A percentile compares a stretch with the other conserved stretches of the same genome.
These are phyloP conservation scores for Plasmodium vinckei DNA, from an alignment of 169 alveolate genomes.

Conservation along the genomic window DNA sequence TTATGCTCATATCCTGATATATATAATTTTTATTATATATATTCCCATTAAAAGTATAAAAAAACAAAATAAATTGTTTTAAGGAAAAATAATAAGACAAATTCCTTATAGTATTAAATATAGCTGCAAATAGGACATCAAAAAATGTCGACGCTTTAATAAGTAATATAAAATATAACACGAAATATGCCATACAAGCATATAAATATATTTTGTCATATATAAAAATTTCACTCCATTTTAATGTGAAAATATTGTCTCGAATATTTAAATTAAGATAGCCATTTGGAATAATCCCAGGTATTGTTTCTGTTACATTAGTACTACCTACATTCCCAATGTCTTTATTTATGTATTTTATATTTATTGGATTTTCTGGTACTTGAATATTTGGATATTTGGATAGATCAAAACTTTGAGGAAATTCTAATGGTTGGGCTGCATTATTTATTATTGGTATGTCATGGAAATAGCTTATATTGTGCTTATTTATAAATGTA, in stretches of 20 bases:
- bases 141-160: constrained; percentile 54
- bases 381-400: constrained; percentile 10
- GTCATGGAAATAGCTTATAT: constrained; percentile 15
- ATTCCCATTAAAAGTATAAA: constrained; percentile 62
- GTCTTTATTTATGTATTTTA: constrained; percentile 56
- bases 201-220: constrained; percentile 37
- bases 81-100: constrained; percentile 61
- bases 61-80: constrained; percentile 55
- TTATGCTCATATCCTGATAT: not conserved
- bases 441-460: constrained; percentile 5
- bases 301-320: not conserved
- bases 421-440: not conserved
- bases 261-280: constrained; percentile 23
- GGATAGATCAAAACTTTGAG: constrained; percentile 19
- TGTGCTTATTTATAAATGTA: constrained; percentile 5
- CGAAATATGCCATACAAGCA: constrained; percentile 24
- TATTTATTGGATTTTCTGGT: constrained; percentile 16
- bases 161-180: constrained; percentile 33
- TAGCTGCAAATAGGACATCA: constrained; percentile 35
- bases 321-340: not conserved
- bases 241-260: constrained; percentile 22
- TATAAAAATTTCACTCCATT: constrained; percentile 34
- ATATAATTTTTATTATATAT: constrained; percentile 47
- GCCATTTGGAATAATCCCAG: constrained; percentile 18
- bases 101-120: constrained; percentile 38